Evolutionary conservation across 2,329 filamentous ascomycete genomes (phyloP).

Genomic region (Stenocarpella maydis): DNA sequence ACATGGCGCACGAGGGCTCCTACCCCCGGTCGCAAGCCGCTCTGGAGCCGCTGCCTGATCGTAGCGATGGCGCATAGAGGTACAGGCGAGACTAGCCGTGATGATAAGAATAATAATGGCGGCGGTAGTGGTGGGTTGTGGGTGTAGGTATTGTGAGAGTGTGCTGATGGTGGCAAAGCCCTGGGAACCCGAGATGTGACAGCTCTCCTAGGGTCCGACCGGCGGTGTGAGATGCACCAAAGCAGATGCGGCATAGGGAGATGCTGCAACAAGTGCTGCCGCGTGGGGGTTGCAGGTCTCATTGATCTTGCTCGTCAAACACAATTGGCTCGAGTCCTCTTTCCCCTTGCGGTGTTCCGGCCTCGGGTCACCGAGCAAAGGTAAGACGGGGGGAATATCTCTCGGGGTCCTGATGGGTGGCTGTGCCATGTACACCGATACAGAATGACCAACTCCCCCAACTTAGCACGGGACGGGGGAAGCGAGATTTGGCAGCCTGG

Average conservation of each 20-base stretch:
- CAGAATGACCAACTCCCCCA: constrained; percentile 10
- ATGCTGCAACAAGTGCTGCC: background rate
- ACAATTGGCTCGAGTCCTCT: constrained; percentile 1
- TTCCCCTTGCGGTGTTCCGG: constrained; percentile 15
- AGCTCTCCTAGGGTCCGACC: constrained; percentile 15
- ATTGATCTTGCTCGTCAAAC: background rate
- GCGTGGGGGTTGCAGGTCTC: constrained; percentile 9
- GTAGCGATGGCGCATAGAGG: background rate
- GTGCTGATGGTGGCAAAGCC: constrained; percentile 16
- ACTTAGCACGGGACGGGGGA: background rate
- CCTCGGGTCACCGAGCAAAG: constrained; percentile 13
- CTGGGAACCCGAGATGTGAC: constrained; percentile 12
- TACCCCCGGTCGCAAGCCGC: background rate
- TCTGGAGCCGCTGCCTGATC: constrained; percentile 13
- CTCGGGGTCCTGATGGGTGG: background rate
- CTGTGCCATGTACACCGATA: constrained; percentile 17
- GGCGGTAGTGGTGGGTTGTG: background rate
- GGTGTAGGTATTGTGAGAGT: too few relatives aligned
- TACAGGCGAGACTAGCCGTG: background rate
- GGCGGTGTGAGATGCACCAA: constrained; percentile 35
- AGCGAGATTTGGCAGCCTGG: constrained; percentile 13
- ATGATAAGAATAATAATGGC: background rate
- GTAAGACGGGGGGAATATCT: constrained; percentile 21
- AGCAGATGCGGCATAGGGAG: constrained; percentile 5
- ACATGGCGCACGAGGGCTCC: background rate